Evolutionary conservation across 2,329 filamentous ascomycete genomes (phyloP).

Genomic region (Aspergillus phoenicis): DNA sequence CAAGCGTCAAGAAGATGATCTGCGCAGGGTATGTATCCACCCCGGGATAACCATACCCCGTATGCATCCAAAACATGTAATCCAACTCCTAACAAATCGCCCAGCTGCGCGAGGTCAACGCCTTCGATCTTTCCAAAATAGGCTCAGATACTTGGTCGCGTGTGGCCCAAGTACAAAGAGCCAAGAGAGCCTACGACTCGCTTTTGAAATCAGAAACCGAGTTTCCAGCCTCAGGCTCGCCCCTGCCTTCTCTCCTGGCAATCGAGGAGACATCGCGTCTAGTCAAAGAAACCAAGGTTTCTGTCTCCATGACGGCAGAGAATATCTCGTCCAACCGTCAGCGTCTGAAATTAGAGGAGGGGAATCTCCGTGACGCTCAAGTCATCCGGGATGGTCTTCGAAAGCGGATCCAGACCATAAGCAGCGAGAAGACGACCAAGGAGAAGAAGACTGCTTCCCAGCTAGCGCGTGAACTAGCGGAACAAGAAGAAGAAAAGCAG

Average conservation of each 20-base stretch:
- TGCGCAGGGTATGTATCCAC: slow-evolving; percentile 46
- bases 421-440: slow-evolving; percentile 58
- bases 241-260: slow-evolving; percentile 71
- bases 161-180: slow-evolving; percentile 50
- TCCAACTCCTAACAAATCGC: slow-evolving; percentile 18
- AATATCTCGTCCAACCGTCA: slow-evolving; percentile 44
- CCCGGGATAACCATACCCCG: neutral
- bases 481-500: slow-evolving; percentile 62
- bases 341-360: slow-evolving; percentile 49
- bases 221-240: slow-evolving; percentile 67
- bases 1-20: slow-evolving; percentile 49
- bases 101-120: slow-evolving; percentile 38
- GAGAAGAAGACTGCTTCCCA: slow-evolving; percentile 63
- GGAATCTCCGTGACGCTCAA: slow-evolving; percentile 51
- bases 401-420: slow-evolving; percentile 62
- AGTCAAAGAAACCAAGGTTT: slow-evolving; percentile 64
- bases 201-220: slow-evolving; percentile 65
- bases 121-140: slow-evolving; percentile 34
- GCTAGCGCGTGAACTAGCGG: slow-evolving; percentile 64
- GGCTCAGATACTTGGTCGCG: slow-evolving; percentile 35
- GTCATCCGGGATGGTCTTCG: slow-evolving; percentile 53
- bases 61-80: neutral
- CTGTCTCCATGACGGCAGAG: slow-evolving; percentile 52
- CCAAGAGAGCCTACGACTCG: slow-evolving; percentile 68
- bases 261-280: slow-evolving; percentile 67